Conservation (phyloP, 352 stramenopile species). For the Aphanomyces euteiches region DNA sequence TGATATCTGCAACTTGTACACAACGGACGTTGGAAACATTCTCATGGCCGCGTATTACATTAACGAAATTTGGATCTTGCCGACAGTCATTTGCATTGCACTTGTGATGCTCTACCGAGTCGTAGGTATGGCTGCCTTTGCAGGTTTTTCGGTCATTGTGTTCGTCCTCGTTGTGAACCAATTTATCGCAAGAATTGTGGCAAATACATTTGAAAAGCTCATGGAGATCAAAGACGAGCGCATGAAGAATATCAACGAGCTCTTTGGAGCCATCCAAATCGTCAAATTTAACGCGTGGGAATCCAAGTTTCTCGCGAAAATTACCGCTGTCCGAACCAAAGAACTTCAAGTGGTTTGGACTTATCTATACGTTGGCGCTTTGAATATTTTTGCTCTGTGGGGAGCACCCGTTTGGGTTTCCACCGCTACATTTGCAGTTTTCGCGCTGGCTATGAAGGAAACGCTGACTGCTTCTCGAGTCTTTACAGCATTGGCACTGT, state of each 20-base stretch:
- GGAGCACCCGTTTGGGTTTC: conserved; percentile 34
- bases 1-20: conserved; percentile 63
- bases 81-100: not conserved
- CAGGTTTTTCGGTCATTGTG: conserved; percentile 19
- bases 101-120: conserved; percentile 5
- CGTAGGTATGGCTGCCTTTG: conserved; percentile 5
- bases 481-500: conserved; percentile 33
- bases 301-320: conserved; percentile 79
- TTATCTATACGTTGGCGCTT: conserved; percentile 30
- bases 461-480: conserved; percentile 31
- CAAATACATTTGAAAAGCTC: conserved; percentile 25
- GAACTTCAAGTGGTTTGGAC: conserved; percentile 25
- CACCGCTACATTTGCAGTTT: conserved; percentile 31
- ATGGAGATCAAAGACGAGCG: conserved; percentile 47
- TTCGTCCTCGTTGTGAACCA: conserved; percentile 22
- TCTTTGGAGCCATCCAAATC: conserved; percentile 82
- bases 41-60: conserved; percentile 36
- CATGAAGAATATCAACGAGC: conserved; percentile 45
- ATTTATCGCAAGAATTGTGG: not conserved
- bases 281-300: conserved; percentile 96
- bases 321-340: conserved; percentile 40
- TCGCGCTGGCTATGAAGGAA: conserved; percentile 26
- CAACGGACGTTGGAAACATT: conserved; percentile 55
- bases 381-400: conserved; percentile 35
- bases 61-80: conserved; percentile 20